A percentile compares a stretch with the other conserved stretches of the same genome.
These are phyloP conservation scores for Ganoderma sinense DNA, from an alignment of 1,284 basidiomycete species.

Conservation along the genomic window DNA sequence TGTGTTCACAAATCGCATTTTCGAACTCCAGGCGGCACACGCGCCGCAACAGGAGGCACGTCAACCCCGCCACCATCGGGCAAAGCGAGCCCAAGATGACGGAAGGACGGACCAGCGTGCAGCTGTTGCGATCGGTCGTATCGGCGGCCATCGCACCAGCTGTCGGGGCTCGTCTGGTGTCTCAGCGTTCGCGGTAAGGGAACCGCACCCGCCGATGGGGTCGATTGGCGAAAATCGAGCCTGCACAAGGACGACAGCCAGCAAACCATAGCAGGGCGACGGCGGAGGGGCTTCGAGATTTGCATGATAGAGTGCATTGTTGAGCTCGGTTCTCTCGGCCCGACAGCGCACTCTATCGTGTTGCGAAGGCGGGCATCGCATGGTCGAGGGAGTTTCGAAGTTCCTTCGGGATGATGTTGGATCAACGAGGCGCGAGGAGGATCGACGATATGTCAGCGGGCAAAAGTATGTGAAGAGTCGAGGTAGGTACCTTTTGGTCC, in stretches of 20 bases:
- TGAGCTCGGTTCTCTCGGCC: background rate
- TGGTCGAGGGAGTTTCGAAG: background rate
- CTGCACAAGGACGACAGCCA: background rate
- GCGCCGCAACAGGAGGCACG: background rate
- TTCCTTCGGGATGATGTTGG: background rate
- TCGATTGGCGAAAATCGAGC: background rate
- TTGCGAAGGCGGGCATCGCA: background rate
- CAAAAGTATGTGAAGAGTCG: background rate
- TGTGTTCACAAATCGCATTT: background rate
- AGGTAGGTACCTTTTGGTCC: background rate
- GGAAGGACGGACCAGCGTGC: background rate
- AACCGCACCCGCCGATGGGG: background rate
- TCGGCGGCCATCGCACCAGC: constrained; percentile 1
- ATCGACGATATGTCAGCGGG: constrained; percentile 1
- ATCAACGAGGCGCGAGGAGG: background rate
- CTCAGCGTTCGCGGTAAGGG: background rate
- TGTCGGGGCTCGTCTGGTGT: background rate
- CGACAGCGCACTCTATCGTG: constrained; percentile 1
- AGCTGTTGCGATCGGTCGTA: background rate
- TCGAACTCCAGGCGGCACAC: background rate
- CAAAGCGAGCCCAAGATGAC: background rate
- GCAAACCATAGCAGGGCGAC: background rate
- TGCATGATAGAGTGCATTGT: background rate
- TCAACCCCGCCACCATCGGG: background rate
- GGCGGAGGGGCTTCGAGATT: background rate